Evolutionary conservation across 1,284 basidiomycete genomes (phyloP), one percentile per base, ranked within the genome.

Genomic region (Cryptococcus hybrid): DNA sequence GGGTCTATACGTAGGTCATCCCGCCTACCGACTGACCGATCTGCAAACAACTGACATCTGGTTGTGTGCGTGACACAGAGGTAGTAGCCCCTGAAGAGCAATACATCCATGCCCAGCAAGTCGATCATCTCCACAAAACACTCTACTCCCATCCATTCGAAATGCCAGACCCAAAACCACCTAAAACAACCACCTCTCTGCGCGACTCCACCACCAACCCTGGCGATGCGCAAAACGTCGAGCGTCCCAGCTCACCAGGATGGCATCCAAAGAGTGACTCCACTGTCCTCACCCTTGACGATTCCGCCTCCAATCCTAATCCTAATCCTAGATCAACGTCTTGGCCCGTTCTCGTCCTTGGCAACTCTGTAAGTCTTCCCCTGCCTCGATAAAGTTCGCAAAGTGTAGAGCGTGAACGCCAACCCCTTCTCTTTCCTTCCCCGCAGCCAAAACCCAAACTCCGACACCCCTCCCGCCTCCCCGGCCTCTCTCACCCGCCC

Each of bases 41-140:
- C 15, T 12, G 37, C 48, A 24, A 7, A 43, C 0, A 15, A 7
- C 1, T 30, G 2, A 30, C 30, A 24, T 24, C 24, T 24, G 24
- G 24, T 24, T 24, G 24, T 24, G 24, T 24, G 24, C 24, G 24
- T 24, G 24, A 24, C 35, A 7, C 44, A 76, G 74, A 7, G 12
- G 68, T 70, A 0, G 73, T 76, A 12, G 63, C 71, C 52, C 60
- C 71, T 5, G 71, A 76, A 7, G 66, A 63, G 39, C 66, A 73
- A 53, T 69, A 57, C 42, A 35, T 30, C 0, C 73, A 75, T 39
- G 35, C 55, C 7, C 44, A 55, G 0, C 7, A 58, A 15, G 71
- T 74, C 15, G 5, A 39, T 2, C 39, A 54, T 9, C 61, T 76
- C 2, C 73, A 73, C 51, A 37, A 59, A 13, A 60, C 55, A 2